phyloP scores from a whole-genome alignment of 352 stramenopile species.

The Pythium vanterpoolii region DNA sequence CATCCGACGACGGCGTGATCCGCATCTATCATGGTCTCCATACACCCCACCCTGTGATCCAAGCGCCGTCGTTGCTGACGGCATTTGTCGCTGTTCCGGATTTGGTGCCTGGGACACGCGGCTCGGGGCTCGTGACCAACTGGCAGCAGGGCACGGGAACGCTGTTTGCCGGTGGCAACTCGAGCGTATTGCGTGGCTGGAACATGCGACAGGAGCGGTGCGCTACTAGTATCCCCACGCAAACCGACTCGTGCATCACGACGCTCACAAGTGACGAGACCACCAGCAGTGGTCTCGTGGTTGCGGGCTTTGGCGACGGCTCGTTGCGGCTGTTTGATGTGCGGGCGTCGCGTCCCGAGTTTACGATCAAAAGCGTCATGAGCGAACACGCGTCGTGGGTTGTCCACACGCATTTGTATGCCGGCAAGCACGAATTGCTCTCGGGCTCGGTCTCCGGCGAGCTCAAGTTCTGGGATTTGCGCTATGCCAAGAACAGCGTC shows the following conservation, averaged over 20 bases:
- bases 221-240: slow-evolving; percentile 74
- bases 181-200: slow-evolving; percentile 90
- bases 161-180: slow-evolving; percentile 93
- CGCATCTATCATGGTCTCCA: slow-evolving; percentile 93
- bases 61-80: slow-evolving; percentile 81
- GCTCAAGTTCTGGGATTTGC: slow-evolving; percentile 97
- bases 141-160: slow-evolving; percentile 92
- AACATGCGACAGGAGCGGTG: slow-evolving; percentile 93
- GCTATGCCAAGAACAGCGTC: slow-evolving; percentile 76
- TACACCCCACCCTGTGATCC: slow-evolving; percentile 35
- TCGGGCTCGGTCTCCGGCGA: slow-evolving; percentile 93
- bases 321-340: slow-evolving; percentile 94
- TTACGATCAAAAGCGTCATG: slow-evolving; percentile 62
- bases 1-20: slow-evolving; percentile 96
- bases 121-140: slow-evolving; percentile 94
- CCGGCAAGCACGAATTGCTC: slow-evolving; percentile 85
- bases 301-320: slow-evolving; percentile 94
- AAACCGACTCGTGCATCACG: slow-evolving; percentile 90
- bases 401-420: slow-evolving; percentile 88
- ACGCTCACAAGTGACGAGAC: slow-evolving; percentile 79
- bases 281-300: slow-evolving; percentile 67
- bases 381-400: slow-evolving; percentile 96
- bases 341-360: slow-evolving; percentile 68
- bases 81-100: slow-evolving; percentile 93
- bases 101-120: slow-evolving; percentile 85